Evolutionary conservation across 768 basidiomycete genomes (phyloP).

Genomic region (Galerina sulciceps): DNA sequence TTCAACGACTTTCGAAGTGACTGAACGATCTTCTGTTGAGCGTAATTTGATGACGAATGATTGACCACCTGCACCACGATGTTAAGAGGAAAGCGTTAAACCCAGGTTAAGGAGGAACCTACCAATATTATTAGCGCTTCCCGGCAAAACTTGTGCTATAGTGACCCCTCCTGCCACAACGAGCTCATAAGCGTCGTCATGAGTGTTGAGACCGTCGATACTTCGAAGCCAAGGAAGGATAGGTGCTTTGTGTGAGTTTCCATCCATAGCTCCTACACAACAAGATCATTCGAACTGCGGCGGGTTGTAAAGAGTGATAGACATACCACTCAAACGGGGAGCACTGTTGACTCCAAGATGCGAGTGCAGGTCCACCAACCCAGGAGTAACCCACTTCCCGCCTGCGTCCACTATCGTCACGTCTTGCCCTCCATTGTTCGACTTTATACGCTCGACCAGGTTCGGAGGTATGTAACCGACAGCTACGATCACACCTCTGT

Average conservation of each 20-base stretch:
- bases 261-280: slow-evolving; percentile 49
- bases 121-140: slow-evolving; percentile 68
- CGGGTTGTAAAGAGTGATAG: not conserved
- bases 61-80: slow-evolving; percentile 59
- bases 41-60: slow-evolving; percentile 80
- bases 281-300: not conserved
- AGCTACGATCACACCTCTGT: slow-evolving; percentile 63
- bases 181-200: slow-evolving; percentile 63
- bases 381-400: slow-evolving; percentile 63
- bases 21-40: slow-evolving; percentile 69
- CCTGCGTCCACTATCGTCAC: slow-evolving; percentile 53
- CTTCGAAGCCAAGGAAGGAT: slow-evolving; percentile 69
- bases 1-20: slow-evolving; percentile 72
- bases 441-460: slow-evolving; percentile 18
- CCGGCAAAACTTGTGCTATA: slow-evolving; percentile 76
- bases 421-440: slow-evolving; percentile 6
- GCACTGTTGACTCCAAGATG: slow-evolving; percentile 40
- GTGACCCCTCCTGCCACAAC: slow-evolving; percentile 75
- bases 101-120: not conserved
- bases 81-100: not conserved
- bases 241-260: slow-evolving; percentile 56
- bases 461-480: slow-evolving; percentile 46
- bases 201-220: slow-evolving; percentile 76
- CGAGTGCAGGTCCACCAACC: slow-evolving; percentile 53
- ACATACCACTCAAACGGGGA: slow-evolving; percentile 36